Percentiles rank a stretch among this genome's conserved stretches.
phyloP scores from a whole-genome alignment of 768 basidiomycete species.

The Hericium rajendrae region DNA sequence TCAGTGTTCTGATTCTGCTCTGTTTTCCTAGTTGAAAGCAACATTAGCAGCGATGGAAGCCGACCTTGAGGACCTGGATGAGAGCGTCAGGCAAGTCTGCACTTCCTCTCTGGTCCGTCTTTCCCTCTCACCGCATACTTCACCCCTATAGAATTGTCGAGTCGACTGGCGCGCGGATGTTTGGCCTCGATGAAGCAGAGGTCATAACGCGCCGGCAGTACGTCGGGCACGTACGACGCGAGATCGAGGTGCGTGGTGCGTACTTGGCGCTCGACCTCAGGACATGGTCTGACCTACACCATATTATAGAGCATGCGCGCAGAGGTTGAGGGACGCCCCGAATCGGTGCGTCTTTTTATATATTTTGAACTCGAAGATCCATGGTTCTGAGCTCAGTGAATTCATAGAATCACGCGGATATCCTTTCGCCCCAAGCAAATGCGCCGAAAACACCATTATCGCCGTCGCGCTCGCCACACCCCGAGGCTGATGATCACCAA shows the following conservation, averaged over 20 bases:
- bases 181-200: conserved; percentile 73
- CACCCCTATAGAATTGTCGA: conserved; percentile 63
- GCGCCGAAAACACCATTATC: not conserved
- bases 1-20: not conserved
- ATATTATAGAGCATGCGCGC: conserved; percentile 59
- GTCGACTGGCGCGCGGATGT: conserved; percentile 70
- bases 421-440: not conserved
- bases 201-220: conserved; percentile 70
- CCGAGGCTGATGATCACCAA: conserved; percentile 50
- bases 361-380: not conserved
- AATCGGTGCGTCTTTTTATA: conserved; percentile 6
- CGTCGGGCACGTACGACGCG: conserved; percentile 59
- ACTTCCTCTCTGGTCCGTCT: not conserved
- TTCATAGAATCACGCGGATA: not conserved
- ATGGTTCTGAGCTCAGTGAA: not conserved
- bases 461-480: conserved; percentile 3
- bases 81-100: conserved; percentile 69
- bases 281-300: conserved; percentile 9
- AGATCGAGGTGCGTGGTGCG: conserved; percentile 62
- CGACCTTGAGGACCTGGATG: conserved; percentile 89
- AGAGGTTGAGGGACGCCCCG: conserved; percentile 33
- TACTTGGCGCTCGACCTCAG: not conserved
- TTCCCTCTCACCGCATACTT: not conserved
- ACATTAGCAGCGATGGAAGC: conserved; percentile 73
- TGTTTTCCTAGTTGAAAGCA: conserved; percentile 43